Conservation (phyloP, 148 eudicot genomes). For the Amaranthus cruentus region DNA sequence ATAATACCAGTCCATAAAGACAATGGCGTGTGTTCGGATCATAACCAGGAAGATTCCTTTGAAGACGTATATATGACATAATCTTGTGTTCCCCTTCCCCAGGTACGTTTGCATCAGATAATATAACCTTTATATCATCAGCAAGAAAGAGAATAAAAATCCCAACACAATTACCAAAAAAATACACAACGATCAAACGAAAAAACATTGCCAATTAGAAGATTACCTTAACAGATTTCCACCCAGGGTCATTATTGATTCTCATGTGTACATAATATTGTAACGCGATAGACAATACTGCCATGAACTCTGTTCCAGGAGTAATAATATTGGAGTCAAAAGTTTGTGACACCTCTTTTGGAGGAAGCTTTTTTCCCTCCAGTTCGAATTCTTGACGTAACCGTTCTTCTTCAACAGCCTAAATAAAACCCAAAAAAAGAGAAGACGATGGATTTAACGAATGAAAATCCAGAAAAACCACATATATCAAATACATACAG, state of each 20-base stretch:
- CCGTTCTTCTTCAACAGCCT: conserved; percentile 90
- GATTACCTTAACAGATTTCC: conserved; percentile 89
- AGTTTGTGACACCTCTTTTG: conserved; percentile 62
- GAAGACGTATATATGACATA: conserved; percentile 97
- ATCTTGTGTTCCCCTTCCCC: conserved; percentile 99
- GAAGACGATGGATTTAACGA: conserved; percentile 2
- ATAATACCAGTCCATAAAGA: conserved; percentile 84
- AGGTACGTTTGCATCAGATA: conserved; percentile 98
- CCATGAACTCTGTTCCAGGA: conserved; percentile 98
- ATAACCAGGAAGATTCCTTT: conserved; percentile 89
- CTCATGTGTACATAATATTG: conserved; percentile 88
- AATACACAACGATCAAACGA: neutral
- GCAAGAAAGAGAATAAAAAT: neutral
- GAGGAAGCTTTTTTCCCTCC: conserved; percentile 88
- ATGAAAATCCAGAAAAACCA: neutral
- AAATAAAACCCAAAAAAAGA: conserved; percentile 14
- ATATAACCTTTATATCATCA: conserved; percentile 63
- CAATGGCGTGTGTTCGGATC: conserved; percentile 98
- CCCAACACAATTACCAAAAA: conserved; percentile 2
- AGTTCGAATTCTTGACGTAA: conserved; percentile 72
- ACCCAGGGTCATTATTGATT: conserved; percentile 88
- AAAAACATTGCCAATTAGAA: neutral
- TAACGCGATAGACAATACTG: conserved; percentile 74
- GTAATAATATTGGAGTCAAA: conserved; percentile 92
- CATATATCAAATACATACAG: conserved; percentile 43